Evolutionary conservation across 306 rosid species (phyloP), one percentile per base, ranked within the genome.

Genomic region (Mimosa bimucronata): DNA sequence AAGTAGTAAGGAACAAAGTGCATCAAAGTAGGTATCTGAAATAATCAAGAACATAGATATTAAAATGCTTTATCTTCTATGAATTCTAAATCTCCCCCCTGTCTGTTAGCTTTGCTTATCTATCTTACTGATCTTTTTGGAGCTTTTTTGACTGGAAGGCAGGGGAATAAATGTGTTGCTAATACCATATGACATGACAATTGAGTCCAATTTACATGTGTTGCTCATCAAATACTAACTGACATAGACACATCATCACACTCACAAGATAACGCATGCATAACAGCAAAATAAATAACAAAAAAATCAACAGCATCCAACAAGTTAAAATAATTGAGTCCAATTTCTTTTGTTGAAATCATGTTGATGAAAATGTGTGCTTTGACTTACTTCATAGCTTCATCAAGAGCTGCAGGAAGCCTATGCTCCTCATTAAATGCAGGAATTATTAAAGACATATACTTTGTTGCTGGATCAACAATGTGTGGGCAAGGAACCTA

Each of bases 351-450:
- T 37, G 60, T 19, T 68, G 45, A 62, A 70, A 44, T n/a, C 41
- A 55, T 50, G 58, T 53, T 29, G 75, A 73, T 15, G 28, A 76
- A 79, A 46, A 6, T 10, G 16, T 58, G 40, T 40, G 37, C 65
- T 75, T 60, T 61, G 67, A 87, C 97, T 85, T 88, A 94, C 98
- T 84, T 85, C 90, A 94, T 78, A 29, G 92, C 89, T 84, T 94
- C 98, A 41, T 91, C 92, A 71, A 94, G 94, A 18, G 98, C 97
- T 53, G 87, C 86, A 18, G 97, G 97, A 82, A 94, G 97, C 80
- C 98, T 90, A 48, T 79, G 88, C 84, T 94, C 95, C 79, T 92
- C 97, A 75, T 92, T 94, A 84, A 85, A 94, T 30, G 97, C 95
- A 46, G 97, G 98, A 75, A 92, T 79, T 45, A 94, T 91, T 88